Percentiles rank a stretch among this genome's conserved stretches.
Conservation (phyloP, 129 eudicot species). For the Apium graveolens region DNA sequence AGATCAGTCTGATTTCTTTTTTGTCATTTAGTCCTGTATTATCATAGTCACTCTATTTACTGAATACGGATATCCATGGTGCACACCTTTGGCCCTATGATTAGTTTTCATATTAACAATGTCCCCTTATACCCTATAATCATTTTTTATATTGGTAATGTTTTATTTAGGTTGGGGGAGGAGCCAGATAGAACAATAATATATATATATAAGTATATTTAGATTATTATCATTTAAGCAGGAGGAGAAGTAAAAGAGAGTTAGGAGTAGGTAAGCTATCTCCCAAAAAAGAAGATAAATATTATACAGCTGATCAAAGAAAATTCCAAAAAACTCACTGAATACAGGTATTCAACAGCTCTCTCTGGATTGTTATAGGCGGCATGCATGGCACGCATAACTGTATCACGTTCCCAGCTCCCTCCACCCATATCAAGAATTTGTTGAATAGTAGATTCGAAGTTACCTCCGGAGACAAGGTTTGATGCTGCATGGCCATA, state of each 20-base stretch:
- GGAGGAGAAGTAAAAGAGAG: neutral
- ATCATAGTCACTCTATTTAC: neutral
- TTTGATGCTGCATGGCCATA: constrained; percentile 61
- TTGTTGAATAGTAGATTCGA: constrained; percentile 45
- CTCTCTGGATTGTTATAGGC: constrained; percentile 64
- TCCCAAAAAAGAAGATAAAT: neutral
- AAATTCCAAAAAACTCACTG: constrained; percentile 26
- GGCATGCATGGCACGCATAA: constrained; percentile 59
- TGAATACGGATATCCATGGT: neutral
- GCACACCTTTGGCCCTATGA: neutral
- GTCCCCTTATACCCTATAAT: neutral
- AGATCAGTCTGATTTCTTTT: neutral
- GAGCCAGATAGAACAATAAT: neutral
- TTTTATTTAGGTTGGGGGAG: neutral
- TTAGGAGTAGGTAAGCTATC: neutral
- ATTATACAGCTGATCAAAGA: neutral
- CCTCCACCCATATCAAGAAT: constrained; percentile 77
- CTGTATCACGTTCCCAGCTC: constrained; percentile 64
- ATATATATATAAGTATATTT: neutral
- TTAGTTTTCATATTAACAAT: neutral
- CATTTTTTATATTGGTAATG: neutral
- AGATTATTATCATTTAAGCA: neutral
- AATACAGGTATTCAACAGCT: constrained; percentile 62
- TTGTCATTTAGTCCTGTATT: neutral
- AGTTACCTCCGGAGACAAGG: constrained; percentile 51